Base-by-base conservation (phyloP, 352 stramenopile genomes). In the Aphanomyces astaci region DNA sequence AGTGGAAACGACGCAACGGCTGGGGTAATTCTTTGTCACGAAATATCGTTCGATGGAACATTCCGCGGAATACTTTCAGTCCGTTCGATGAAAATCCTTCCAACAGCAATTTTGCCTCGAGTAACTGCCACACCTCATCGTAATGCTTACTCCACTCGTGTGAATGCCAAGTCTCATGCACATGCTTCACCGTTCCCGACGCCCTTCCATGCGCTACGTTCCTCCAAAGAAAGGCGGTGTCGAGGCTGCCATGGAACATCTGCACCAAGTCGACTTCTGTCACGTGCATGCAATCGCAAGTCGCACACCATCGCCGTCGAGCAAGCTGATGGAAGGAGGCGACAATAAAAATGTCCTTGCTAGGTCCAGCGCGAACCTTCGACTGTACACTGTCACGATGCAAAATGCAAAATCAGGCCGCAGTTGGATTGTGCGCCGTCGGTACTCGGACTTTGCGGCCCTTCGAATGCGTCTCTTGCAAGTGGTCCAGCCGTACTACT, bases 331-430 rank as follows among this genome's bases (percentile, higher is more conserved):
- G 36, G 36, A 15, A 43, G 36, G 36, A 43, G 36, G 7, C 36
- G 7, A 43, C 36, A 15, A 7, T 7, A 15, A 51, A 51, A 17
- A 51, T 51, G 1, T 48, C 36, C 10, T 28, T 1, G 3, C 11
- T 24, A 25, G 80, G 72, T 71, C 71, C 39, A 40, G 40, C 28
- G 83, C 79, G 39, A 7, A 43, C 36, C 36, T 15, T 15, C 36
- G 36, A 7, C 66, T 88, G 48, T 90, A 87, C 53, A 75, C 79
- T 0, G 76, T 89, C 15, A 74, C 89, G 57, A 75, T 88, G 54
- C 82, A 89, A 72, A 90, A 89, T 56, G 81, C 82, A 46, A 87
- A 89, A 52, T 81, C 77, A 10, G 82, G 82, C 15, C 78, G 81
- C 32, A 87, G 77, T 31, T 90, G 82, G 82, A 76, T 90, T 45